These are phyloP conservation scores for Rutidosis leptorrhynchoides DNA, from an alignment of 129 eudicot species.

Conservation along the genomic window DNA sequence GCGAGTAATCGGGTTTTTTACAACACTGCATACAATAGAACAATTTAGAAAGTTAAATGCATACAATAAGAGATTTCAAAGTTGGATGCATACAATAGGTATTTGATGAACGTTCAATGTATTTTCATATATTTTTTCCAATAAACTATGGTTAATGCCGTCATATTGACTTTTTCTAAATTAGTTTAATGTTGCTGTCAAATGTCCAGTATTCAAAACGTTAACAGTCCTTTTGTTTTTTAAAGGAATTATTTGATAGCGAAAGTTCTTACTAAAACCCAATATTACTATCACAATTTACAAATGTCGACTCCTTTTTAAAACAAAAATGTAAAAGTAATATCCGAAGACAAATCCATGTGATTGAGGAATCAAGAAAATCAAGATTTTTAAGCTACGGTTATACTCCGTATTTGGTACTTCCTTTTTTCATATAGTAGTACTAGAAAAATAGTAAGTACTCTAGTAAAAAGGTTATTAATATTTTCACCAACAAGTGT, in stretches of 20 bases:
- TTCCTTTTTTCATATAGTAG: no score
- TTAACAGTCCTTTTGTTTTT: neutral
- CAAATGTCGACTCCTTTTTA: neutral
- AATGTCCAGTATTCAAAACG: neutral
- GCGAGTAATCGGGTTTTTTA: no score
- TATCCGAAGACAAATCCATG: neutral
- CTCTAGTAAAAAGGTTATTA: no score
- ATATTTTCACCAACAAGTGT: no score
- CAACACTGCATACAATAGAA: no score
- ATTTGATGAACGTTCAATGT: no score
- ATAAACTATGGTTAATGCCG: neutral
- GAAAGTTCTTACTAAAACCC: neutral
- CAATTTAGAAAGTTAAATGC: no score
- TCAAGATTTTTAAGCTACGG: neutral
- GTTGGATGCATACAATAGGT: no score
- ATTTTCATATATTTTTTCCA: no score
- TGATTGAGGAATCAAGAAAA: neutral
- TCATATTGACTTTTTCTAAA: conserved; percentile 1
- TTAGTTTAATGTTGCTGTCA: neutral
- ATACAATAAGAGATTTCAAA: no score
- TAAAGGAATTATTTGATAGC: neutral
- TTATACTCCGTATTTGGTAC: no score
- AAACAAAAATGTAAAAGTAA: neutral
- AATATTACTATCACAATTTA: neutral
- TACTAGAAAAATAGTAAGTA: no score